Conservation (phyloP, 805 yeast species). For the Kluyveromyces nonfermentans region DNA sequence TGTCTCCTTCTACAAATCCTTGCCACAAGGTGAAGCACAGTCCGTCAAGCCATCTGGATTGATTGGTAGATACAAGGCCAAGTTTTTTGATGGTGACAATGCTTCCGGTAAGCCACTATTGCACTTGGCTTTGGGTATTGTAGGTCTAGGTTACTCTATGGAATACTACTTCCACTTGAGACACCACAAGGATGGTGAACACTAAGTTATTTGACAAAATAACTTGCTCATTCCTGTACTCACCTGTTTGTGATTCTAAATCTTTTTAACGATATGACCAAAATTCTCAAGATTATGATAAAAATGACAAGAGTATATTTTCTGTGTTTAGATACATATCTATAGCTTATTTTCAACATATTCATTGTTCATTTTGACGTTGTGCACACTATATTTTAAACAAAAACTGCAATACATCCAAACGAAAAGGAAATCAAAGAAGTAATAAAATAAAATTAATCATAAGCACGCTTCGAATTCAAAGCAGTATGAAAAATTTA, state of each 20-base stretch:
- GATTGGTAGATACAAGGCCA: slow-evolving; percentile 72
- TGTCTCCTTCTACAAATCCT: slow-evolving; percentile 88
- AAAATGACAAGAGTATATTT: neutral
- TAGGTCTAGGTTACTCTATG: slow-evolving; percentile 76
- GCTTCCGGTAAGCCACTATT: slow-evolving; percentile 77
- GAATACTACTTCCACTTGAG: slow-evolving; percentile 89
- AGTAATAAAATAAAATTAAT: too few species aligned
- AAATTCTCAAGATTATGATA: slow-evolving; percentile 1
- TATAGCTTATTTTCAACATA: neutral
- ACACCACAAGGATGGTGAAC: slow-evolving; percentile 44
- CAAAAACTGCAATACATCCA: too few species aligned
- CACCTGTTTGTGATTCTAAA: neutral
- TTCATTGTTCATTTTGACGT: neutral
- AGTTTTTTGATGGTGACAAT: slow-evolving; percentile 74
- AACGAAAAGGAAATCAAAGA: too few species aligned
- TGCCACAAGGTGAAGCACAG: slow-evolving; percentile 90
- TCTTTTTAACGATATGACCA: slow-evolving; percentile 2
- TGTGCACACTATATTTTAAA: too few species aligned
- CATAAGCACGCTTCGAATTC: neutral
- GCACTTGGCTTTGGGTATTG: slow-evolving; percentile 61
- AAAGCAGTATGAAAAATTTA: too few species aligned
- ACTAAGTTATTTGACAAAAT: slow-evolving; percentile 9
- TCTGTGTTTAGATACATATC: neutral
- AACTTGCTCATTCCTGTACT: neutral
- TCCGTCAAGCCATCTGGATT: slow-evolving; percentile 60